These are phyloP conservation scores for Lindgomyces ingoldianus DNA, from an alignment of 495 filamentous ascomycete species.

Conservation along the genomic window DNA sequence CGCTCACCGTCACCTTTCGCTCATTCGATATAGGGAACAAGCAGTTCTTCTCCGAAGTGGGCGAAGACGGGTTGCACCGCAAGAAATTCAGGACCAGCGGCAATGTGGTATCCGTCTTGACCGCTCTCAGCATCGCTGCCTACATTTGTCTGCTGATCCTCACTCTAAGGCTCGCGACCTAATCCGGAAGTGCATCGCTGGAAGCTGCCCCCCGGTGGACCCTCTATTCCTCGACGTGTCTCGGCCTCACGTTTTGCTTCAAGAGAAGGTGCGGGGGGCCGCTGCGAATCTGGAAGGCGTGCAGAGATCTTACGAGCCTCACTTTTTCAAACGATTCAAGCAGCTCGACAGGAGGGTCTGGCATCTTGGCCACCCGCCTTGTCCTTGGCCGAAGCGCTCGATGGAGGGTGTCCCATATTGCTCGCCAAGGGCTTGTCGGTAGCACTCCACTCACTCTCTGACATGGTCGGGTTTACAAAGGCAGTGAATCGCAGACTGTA, in stretches of 20 bases:
- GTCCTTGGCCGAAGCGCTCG: neutral
- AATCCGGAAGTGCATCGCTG: conserved; percentile 10
- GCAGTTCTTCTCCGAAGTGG: conserved; percentile 84
- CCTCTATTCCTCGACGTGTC: neutral
- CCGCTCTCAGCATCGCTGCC: conserved; percentile 74
- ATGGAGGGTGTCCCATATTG: conserved; percentile 10
- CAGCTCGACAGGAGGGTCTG: conserved; percentile 3
- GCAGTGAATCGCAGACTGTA: neutral
- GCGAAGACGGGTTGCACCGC: conserved; percentile 63
- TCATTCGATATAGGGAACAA: conserved; percentile 58
- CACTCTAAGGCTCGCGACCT: conserved; percentile 53
- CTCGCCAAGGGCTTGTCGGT: conserved; percentile 33
- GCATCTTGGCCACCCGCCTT: conserved; percentile 3
- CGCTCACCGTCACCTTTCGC: neutral
- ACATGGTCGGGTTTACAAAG: neutral
- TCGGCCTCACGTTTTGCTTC: neutral
- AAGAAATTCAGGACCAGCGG: conserved; percentile 91
- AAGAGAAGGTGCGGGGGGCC: too few species aligned
- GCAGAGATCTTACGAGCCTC: too few species aligned
- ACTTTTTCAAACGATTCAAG: neutral
- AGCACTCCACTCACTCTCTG: conserved; percentile 10
- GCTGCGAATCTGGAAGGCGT: too few species aligned
- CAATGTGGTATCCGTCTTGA: conserved; percentile 72
- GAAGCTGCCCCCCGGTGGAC: neutral
- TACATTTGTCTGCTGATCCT: conserved; percentile 79